These are phyloP conservation scores for Fusarium lyarnte DNA, from an alignment of 2,329 filamentous ascomycete genomes.

Conservation along the genomic window DNA sequence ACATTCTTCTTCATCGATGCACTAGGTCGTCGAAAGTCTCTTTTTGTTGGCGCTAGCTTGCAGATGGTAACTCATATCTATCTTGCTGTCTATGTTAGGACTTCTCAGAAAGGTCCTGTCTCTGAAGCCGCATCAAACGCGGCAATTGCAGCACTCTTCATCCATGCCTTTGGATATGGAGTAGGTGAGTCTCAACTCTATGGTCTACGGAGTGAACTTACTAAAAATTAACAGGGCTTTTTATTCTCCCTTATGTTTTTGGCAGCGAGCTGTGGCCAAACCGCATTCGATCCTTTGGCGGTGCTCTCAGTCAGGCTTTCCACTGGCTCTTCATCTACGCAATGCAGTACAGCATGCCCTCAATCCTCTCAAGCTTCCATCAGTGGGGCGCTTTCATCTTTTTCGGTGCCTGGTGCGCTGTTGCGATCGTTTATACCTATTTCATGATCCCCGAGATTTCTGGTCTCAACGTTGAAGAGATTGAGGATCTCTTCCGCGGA, in stretches of 20 bases:
- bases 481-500: neutral
- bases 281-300: neutral
- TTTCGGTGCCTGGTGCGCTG: neutral
- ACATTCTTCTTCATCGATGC: neutral
- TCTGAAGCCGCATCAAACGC: neutral
- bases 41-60: slow-evolving; percentile 45
- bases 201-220: neutral
- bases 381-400: neutral
- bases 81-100: neutral
- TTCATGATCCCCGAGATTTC: neutral
- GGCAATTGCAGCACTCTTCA: neutral
- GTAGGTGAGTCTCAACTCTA: neutral
- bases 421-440: neutral
- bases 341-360: neutral
- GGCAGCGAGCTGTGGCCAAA: neutral
- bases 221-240: neutral
- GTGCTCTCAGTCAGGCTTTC: neutral
- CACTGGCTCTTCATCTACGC: neutral
- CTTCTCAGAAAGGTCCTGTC: neutral
- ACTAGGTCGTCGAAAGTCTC: slow-evolving; percentile 25
- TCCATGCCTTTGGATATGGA: neutral
- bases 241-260: neutral
- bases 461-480: neutral
- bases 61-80: neutral
- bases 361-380: neutral